Base-by-base conservation (phyloP, 2,329 filamentous ascomycete genomes). In the Colletotrichum sp. region DNA sequence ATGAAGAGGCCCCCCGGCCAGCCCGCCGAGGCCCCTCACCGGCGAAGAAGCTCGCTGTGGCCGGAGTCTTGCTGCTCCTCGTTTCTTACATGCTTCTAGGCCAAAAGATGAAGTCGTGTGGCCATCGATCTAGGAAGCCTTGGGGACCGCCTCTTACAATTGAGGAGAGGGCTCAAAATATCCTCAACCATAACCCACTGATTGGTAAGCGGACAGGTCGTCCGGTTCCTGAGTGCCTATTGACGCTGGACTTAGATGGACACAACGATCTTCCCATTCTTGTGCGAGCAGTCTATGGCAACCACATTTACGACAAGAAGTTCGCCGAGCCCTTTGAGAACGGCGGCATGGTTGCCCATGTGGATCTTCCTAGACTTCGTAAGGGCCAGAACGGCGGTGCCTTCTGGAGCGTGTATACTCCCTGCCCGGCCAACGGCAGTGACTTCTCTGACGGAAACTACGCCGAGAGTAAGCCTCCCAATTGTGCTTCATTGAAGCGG, bases 341-440 rank as follows among this genome's bases (percentile, higher is more conserved):
- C 26, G 95, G 94, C 36, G 91, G 90, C 1, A 85, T 98, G 67
- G 81, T 83, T 0, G 88, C 88, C 5, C 94, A 99, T 79, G 93
- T 97, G 68, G 96, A 99, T 83, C 86, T 98, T 10, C 93, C 94
- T 2, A 92, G 96, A 7, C 88, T 98, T 64, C 88, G 90, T 43
- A 84, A 91, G 66, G 96, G 96, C 2, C 88, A 90, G 79, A 92
- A 93, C 77, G 96, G 96, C 52, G 96, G 96, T 71, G 93, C 94
- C n/a, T 98, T 98, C 83, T 98, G 96, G 96, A 96, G 94, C 82
- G 95, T 97, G 12, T 99, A 90, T 80, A 92, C 94, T 55, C 91
- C 91, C 0, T 98, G 96, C 81, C 96, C 96, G 0, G 83, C 84
- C 13, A 92, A 96, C 80, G 92, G 91, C 63, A 90, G 90, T 6